Percentiles rank a stretch among this genome's conserved stretches.
Evolutionary conservation across 2,329 filamentous ascomycete species (phyloP).

Genomic region (Apiospora arundinis): DNA sequence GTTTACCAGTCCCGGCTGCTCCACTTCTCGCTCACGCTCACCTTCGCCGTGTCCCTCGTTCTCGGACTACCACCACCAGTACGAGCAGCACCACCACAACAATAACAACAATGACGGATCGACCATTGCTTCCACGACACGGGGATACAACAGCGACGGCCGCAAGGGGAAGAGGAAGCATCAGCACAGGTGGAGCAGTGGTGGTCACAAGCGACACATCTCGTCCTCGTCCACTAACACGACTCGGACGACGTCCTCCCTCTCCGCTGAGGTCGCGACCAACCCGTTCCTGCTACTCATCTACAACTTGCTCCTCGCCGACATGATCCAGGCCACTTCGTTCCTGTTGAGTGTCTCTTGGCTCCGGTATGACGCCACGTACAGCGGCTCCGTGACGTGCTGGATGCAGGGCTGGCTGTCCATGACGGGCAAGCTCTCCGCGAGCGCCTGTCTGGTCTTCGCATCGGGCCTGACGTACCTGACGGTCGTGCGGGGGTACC

Average conservation of each 20-base stretch:
- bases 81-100: slow-evolving; percentile 8
- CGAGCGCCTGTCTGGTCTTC: slow-evolving; percentile 69
- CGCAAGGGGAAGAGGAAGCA: neutral
- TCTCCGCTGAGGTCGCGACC: neutral
- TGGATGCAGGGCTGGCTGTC: slow-evolving; percentile 72
- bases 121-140: neutral
- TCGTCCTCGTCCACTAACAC: neutral
- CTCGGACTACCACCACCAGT: slow-evolving; percentile 5
- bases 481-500: slow-evolving; percentile 62
- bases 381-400: slow-evolving; percentile 60
- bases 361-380: slow-evolving; percentile 58
- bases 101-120: neutral
- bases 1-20: neutral
- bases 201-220: neutral
- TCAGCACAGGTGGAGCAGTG: neutral
- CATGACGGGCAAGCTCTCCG: slow-evolving; percentile 69
- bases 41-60: neutral
- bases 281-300: slow-evolving; percentile 21
- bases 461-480: slow-evolving; percentile 73
- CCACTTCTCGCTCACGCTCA: neutral
- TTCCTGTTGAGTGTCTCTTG: slow-evolving; percentile 67
- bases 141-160: too few species aligned
- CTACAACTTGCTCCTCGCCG: slow-evolving; percentile 52
- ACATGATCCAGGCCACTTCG: slow-evolving; percentile 66
- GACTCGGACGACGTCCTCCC: neutral